Evolutionary conservation across 176 grass and related monocot species (phyloP).

Genomic region (Ensete glaucum): DNA sequence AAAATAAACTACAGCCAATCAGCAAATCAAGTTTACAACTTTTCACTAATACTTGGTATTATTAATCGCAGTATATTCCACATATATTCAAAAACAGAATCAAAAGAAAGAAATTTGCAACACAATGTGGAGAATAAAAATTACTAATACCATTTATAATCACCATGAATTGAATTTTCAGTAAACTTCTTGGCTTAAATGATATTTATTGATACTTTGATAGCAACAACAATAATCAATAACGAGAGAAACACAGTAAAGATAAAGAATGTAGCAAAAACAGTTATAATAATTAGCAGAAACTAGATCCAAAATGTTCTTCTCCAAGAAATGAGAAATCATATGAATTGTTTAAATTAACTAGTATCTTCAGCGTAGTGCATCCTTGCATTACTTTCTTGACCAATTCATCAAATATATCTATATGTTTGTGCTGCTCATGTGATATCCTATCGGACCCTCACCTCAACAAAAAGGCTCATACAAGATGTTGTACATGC

Average conservation of each 20-base stretch:
- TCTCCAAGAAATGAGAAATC: constrained; percentile 5
- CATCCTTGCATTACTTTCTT: background rate
- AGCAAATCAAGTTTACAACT: background rate
- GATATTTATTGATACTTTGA: background rate
- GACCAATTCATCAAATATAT: background rate
- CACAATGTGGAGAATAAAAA: background rate
- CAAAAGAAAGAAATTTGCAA: background rate
- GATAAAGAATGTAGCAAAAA: background rate
- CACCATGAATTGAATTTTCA: background rate
- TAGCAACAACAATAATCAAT: background rate
- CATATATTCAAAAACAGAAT: background rate
- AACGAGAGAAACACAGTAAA: background rate
- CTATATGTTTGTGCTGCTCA: background rate
- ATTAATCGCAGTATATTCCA: background rate
- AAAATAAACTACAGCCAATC: background rate
- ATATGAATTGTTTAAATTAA: background rate
- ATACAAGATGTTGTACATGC: background rate
- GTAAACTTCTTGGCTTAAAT: background rate
- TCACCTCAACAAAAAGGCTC: background rate
- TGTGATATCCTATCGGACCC: background rate
- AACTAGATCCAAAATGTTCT: background rate
- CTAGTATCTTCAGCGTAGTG: background rate
- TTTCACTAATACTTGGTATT: background rate
- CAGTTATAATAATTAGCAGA: background rate
- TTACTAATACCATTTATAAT: background rate